Base-by-base conservation (phyloP, 331 rosid species). In the Telfairia occidentalis region DNA sequence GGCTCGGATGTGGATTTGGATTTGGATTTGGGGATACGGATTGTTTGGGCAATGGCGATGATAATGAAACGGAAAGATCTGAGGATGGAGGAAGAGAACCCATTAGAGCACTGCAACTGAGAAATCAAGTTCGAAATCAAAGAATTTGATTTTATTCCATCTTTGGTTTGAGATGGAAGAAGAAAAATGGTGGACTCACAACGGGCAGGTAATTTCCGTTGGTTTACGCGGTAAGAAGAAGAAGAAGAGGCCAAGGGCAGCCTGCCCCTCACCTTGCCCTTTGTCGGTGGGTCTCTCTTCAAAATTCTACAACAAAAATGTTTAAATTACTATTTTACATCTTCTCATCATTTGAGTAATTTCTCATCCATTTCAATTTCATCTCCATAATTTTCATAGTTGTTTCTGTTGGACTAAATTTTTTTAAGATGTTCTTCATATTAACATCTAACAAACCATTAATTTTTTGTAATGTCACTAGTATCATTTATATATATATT, bases 11-110 rank as follows among this genome's bases (percentile, higher is more conserved):
- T 7, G 75, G 80, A 32, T 55, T 21, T 13, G 67, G 24, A 61
- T 30, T 61, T 35, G 23, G 48, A n/a, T n/a, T n/a, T n/a, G 19
- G 74, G 18, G 18, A 46, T 34, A 12, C 64, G 23, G 77, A n/a
- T 45, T 38, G 50, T 26, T 24, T 61, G 18, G n/a, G 23, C 77
- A 74, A 80, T 77, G 76, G 1, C 23, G 57, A 19, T 4, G 57
- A 19, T 4, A 52, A 7, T 6, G 65, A 21, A 71, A 79, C 53
- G 3, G 30, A 9, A 12, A 40, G 81, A 16, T 76, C 64, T 7
- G 83, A 42, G 5, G 78, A 81, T 16, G 85, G 82, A 5, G 90
- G 82, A 0, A 92, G 92, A 79, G 96, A 92, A 29, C 97, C 98
- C 98, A 92, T 89, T 28, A 34, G n/a, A 58, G 70, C 2, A 58